A percentile compares a stretch with the other conserved stretches of the same genome.
Evolutionary conservation across 108 stramenopile genomes (phyloP).

Genomic region (Pseudonitzschia multiseries): DNA sequence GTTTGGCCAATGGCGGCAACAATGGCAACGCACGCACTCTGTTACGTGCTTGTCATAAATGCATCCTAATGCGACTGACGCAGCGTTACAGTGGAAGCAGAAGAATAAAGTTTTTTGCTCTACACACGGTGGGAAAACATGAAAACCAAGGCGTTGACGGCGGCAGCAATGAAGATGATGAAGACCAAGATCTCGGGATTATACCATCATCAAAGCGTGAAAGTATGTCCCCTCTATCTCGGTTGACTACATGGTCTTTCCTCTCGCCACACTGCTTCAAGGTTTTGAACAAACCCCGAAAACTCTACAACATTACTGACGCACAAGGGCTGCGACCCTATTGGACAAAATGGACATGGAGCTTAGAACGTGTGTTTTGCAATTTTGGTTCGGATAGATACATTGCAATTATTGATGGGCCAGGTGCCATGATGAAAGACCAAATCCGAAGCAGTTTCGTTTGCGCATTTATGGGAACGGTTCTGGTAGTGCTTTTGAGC

Average conservation of each 20-base stretch:
- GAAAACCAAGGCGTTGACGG: conserved; percentile 22
- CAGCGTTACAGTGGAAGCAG: conserved; percentile 14
- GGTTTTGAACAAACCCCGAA: conserved; percentile 18
- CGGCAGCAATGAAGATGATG: too few species aligned
- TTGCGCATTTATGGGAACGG: conserved; percentile 40
- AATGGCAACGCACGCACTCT: conserved; percentile 4
- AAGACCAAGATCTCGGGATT: neutral
- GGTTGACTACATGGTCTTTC: neutral
- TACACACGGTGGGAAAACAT: conserved; percentile 10
- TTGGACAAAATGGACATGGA: conserved; percentile 57
- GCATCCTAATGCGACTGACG: conserved; percentile 29
- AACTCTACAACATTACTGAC: conserved; percentile 54
- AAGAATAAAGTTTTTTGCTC: conserved; percentile 14
- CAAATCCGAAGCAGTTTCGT: conserved; percentile 34
- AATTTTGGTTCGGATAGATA: conserved; percentile 31
- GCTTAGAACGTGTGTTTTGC: conserved; percentile 47
- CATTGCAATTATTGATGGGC: conserved; percentile 43
- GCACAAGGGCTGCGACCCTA: conserved; percentile 52
- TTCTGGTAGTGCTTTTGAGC: conserved; percentile 25
- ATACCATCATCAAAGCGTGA: neutral
- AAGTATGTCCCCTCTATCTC: conserved; percentile 8
- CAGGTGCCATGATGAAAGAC: conserved; percentile 30
- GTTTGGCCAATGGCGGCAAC: conserved; percentile 4
- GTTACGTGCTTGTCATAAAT: conserved; percentile 18
- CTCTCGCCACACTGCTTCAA: neutral